These are phyloP conservation scores for Amanita subjunquillea DNA, from an alignment of 768 basidiomycete species.

Conservation along the genomic window DNA sequence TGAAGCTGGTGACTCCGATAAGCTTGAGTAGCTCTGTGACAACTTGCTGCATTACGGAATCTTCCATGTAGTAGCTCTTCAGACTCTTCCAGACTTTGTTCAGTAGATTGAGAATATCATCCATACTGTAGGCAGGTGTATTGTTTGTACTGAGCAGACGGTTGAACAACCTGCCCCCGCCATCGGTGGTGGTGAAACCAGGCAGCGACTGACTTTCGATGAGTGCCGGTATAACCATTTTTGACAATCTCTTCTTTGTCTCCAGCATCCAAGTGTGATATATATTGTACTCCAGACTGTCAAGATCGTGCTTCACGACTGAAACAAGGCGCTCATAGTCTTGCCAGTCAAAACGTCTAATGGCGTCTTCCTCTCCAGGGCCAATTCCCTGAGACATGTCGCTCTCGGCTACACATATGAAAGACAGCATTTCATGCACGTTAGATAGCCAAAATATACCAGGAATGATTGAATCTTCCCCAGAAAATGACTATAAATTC, in stretches of 20 bases:
- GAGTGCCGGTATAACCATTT: constrained; percentile 98
- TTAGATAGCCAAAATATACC: constrained; percentile 99
- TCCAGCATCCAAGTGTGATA: constrained; percentile 99
- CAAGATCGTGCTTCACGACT: constrained; percentile 98
- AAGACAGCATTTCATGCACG: constrained; percentile 98
- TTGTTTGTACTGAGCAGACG: constrained; percentile 80
- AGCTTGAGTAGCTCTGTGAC: constrained; percentile 91
- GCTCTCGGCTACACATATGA: constrained; percentile 97
- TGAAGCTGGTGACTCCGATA: constrained; percentile 95
- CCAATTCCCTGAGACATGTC: constrained; percentile 98
- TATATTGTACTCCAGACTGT: constrained; percentile 98
- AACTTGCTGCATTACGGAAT: constrained; percentile 92
- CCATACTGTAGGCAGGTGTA: constrained; percentile 93
- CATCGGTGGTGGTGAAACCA: constrained; percentile 94
- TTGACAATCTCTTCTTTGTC: constrained; percentile 89
- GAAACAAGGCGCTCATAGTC: constrained; percentile 94
- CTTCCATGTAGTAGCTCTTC: constrained; percentile 98
- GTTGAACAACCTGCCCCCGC: constrained; percentile 88
- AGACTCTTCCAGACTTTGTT: constrained; percentile 98
- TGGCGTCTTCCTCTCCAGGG: constrained; percentile 86
- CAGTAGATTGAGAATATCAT: constrained; percentile 91
- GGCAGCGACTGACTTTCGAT: constrained; percentile 97
- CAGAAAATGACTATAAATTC: constrained; percentile 60
- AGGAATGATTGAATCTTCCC: constrained; percentile 92
- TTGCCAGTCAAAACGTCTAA: constrained; percentile 91